These are phyloP conservation scores for Blastobotrys proliferans DNA, from an alignment of 1,139 yeast species.

Conservation along the genomic window DNA sequence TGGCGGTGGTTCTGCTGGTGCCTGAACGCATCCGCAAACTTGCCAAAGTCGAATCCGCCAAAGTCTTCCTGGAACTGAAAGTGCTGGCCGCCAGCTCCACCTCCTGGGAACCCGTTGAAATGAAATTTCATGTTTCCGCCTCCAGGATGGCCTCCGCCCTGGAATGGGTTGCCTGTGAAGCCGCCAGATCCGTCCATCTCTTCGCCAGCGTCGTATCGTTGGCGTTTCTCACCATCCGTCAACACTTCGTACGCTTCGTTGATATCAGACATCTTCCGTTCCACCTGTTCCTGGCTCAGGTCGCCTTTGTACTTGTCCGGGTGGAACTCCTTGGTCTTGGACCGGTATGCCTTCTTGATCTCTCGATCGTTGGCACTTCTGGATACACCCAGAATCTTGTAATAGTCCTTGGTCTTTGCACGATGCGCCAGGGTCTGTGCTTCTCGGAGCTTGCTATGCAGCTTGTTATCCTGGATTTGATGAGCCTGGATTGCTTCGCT, in stretches of 20 bases:
- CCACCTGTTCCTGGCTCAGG: conserved; percentile 64
- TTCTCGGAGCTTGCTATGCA: conserved; percentile 49
- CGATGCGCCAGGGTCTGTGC: conserved; percentile 50
- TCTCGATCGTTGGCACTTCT: conserved; percentile 67
- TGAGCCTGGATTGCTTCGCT: conserved; percentile 41
- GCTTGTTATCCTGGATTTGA: conserved; percentile 43
- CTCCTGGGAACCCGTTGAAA: conserved; percentile 8
- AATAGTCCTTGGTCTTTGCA: conserved; percentile 66
- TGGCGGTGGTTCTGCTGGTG: too few species aligned
- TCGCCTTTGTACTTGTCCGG: conserved; percentile 86
- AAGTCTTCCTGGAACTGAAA: neutral
- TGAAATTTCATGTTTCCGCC: conserved; percentile 13
- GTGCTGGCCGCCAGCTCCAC: conserved; percentile 3
- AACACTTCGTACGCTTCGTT: conserved; percentile 90
- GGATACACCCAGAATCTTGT: conserved; percentile 68
- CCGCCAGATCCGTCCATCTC: conserved; percentile 18
- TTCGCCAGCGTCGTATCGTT: conserved; percentile 61
- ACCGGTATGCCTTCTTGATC: conserved; percentile 77
- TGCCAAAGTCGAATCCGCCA: conserved; percentile 25
- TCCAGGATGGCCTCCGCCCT: neutral
- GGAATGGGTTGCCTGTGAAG: neutral
- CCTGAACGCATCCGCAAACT: conserved; percentile 19
- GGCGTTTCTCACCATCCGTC: conserved; percentile 59
- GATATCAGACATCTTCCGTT: conserved; percentile 82
- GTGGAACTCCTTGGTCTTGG: conserved; percentile 74